A percentile compares a stretch with the other conserved stretches of the same genome.
Evolutionary conservation across 495 filamentous ascomycete species (phyloP).

Genomic region (Penicillium bovifimosum): DNA sequence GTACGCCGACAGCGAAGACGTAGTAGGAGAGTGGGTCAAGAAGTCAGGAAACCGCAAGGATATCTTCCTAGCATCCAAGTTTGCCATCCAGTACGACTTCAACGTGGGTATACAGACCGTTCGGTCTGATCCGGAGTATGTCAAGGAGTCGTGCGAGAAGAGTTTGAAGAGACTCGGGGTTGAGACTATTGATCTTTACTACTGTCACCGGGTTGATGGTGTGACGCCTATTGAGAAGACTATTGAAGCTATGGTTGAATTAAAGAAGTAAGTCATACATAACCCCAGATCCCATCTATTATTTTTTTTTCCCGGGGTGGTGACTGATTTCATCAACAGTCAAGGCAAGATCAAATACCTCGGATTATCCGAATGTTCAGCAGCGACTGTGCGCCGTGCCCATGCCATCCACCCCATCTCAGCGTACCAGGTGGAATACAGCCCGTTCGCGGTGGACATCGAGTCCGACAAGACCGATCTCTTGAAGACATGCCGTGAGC

Average conservation of each 20-base stretch:
- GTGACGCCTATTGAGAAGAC: conserved; percentile 52
- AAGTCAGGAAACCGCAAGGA: conserved; percentile 48
- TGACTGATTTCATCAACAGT: conserved; percentile 19
- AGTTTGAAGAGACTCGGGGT: conserved; percentile 49
- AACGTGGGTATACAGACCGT: conserved; percentile 13
- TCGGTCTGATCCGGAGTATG: conserved; percentile 50
- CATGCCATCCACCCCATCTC: conserved; percentile 53
- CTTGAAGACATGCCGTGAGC: conserved; percentile 51
- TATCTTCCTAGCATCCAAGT: conserved; percentile 57
- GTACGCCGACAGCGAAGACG: conserved; percentile 38
- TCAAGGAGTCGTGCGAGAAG: conserved; percentile 43
- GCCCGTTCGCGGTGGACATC: conserved; percentile 54
- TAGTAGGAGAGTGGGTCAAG: conserved; percentile 55
- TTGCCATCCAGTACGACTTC: conserved; percentile 31
- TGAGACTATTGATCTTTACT: conserved; percentile 57
- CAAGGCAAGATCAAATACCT: conserved; percentile 52
- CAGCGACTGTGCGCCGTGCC: conserved; percentile 56
- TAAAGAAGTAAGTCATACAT: conserved; percentile 36
- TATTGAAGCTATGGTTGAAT: conserved; percentile 53
- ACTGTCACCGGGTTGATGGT: conserved; percentile 38
- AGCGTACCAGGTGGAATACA: conserved; percentile 61
- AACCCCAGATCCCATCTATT: too few species aligned
- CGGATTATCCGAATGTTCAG: conserved; percentile 51
- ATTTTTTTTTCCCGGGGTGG: too few species aligned
- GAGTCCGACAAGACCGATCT: conserved; percentile 44